phyloP scores from a whole-genome alignment of 257 asterid genomes.

The Solanum boliviense region DNA sequence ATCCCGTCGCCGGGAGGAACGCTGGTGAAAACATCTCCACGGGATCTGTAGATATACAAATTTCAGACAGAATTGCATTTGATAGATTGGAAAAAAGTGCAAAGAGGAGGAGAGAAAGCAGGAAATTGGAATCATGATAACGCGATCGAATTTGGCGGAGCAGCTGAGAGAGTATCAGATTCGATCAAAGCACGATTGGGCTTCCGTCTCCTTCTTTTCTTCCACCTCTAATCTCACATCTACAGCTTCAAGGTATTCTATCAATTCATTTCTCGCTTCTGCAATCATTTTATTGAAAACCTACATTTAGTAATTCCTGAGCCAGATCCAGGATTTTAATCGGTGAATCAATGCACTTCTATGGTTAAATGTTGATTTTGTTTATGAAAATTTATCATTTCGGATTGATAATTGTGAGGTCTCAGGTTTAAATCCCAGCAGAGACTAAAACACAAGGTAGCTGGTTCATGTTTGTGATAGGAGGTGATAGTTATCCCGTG shows the following conservation, averaged over 20 bases:
- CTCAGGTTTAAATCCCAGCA: not conserved
- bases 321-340: not conserved
- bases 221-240: constrained; percentile 42
- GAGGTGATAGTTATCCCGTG: not conserved
- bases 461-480: not conserved
- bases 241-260: not conserved
- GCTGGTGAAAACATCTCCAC: not conserved
- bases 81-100: not conserved
- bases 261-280: not conserved
- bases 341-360: not conserved
- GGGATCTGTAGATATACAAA: not conserved
- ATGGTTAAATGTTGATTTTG: not conserved
- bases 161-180: constrained; percentile 87
- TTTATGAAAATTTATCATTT: not conserved
- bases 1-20: constrained; percentile 2
- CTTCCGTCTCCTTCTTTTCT: constrained; percentile 75
- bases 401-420: not conserved
- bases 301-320: not conserved
- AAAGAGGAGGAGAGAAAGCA: not conserved
- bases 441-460: not conserved
- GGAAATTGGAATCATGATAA: constrained; percentile 39
- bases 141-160: constrained; percentile 90
- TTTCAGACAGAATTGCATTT: not conserved
- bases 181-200: constrained; percentile 84
- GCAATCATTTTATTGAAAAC: not conserved